A percentile compares a stretch with the other conserved stretches of the same genome.
Conservation (phyloP, 306 rosid genomes). For the Castanopsis chinensis region DNA sequence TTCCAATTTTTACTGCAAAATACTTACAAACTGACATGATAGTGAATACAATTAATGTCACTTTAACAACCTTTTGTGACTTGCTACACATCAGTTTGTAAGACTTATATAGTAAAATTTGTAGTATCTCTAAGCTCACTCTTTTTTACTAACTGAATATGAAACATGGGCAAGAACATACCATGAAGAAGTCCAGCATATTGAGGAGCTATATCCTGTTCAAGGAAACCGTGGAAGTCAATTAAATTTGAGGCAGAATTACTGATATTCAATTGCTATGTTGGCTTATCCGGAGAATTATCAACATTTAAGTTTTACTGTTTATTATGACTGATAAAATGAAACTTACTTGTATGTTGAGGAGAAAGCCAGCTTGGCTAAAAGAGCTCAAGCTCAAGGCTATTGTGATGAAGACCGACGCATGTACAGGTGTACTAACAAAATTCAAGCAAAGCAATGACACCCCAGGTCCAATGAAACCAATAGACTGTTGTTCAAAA, state of each 20-base stretch:
- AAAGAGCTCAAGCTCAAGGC: constrained; percentile 93
- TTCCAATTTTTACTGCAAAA: no score
- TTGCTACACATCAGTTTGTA: no score
- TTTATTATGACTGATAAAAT: not conserved
- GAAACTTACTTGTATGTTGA: constrained; percentile 78
- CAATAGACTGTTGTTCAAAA: constrained; percentile 57
- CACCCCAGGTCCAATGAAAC: constrained; percentile 83
- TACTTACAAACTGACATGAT: no score
- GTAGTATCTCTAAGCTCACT: no score
- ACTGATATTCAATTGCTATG: not conserved
- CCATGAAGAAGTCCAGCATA: constrained; percentile 91
- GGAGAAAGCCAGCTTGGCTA: constrained; percentile 95
- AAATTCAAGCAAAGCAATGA: constrained; percentile 72
- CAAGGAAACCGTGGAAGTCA: constrained; percentile 15
- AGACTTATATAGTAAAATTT: no score
- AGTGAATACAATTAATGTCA: not conserved
- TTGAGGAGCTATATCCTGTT: constrained; percentile 93
- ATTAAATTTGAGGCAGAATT: not conserved
- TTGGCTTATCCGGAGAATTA: not conserved
- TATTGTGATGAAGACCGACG: constrained; percentile 62
- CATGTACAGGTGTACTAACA: constrained; percentile 61
- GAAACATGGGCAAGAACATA: constrained; percentile 24
- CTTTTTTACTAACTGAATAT: no score
- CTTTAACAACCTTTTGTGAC: no score
- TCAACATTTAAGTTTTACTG: not conserved